These are phyloP conservation scores for Tetrapyrgos nigripes DNA, from an alignment of 1,284 basidiomycete genomes.

Conservation along the genomic window DNA sequence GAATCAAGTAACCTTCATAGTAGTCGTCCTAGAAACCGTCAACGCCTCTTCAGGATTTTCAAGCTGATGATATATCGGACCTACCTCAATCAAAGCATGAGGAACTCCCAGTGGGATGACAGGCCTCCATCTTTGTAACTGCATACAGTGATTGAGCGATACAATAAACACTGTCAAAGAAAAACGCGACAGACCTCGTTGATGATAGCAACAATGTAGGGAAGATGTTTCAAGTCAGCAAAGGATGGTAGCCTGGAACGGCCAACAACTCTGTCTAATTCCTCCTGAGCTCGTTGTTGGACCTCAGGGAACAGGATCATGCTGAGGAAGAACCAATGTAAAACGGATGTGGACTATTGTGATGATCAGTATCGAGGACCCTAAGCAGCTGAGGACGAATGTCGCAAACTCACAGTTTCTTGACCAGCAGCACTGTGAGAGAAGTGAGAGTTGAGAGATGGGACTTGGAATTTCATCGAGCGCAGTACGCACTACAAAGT, in stretches of 20 bases:
- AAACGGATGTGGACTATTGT: slow-evolving; percentile 14
- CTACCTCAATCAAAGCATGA: neutral
- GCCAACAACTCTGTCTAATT: slow-evolving; percentile 11
- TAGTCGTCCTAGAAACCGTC: slow-evolving; percentile 3
- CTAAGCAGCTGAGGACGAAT: neutral
- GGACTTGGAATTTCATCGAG: too few species aligned
- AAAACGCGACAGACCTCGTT: slow-evolving; percentile 16
- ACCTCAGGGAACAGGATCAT: slow-evolving; percentile 8
- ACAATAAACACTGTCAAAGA: too few species aligned
- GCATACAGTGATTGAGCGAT: neutral
- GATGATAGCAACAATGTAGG: slow-evolving; percentile 9
- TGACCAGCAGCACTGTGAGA: slow-evolving; percentile 6
- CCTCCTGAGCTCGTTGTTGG: slow-evolving; percentile 12
- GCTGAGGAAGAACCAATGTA: neutral
- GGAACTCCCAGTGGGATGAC: neutral
- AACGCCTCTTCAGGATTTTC: neutral
- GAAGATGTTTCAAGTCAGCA: slow-evolving; percentile 3
- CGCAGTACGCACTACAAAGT: slow-evolving; percentile 5
- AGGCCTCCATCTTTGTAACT: slow-evolving; percentile 5
- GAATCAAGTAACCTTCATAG: slow-evolving; percentile 10
- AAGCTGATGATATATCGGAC: neutral
- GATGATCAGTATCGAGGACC: neutral
- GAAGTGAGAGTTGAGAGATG: neutral
- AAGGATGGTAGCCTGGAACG: slow-evolving; percentile 4
- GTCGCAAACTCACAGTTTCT: slow-evolving; percentile 10